These are phyloP conservation scores for Sporodiniella umbellata DNA, from an alignment of 371 early-diverging fungal genomes.

Conservation along the genomic window DNA sequence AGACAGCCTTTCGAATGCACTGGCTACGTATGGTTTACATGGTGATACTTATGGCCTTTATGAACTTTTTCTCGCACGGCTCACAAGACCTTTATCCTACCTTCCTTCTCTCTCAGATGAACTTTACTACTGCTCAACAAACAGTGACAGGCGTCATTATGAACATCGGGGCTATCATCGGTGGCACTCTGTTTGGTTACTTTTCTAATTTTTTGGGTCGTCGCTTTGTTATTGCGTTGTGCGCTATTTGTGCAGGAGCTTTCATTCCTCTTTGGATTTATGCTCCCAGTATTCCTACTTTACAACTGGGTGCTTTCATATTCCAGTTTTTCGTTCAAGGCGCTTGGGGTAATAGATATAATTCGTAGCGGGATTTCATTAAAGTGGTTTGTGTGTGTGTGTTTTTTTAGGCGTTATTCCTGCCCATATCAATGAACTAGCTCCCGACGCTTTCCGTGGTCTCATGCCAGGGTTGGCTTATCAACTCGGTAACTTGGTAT, in stretches of 20 bases:
- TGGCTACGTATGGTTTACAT: constrained; percentile 61
- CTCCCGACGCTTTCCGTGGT: constrained; percentile 63
- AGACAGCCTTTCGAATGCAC: constrained; percentile 46
- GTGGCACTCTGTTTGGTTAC: constrained; percentile 62
- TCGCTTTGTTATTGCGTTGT: constrained; percentile 45
- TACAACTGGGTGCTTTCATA: constrained; percentile 59
- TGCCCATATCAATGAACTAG: constrained; percentile 65
- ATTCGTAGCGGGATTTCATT: too few species aligned
- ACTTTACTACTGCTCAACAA: constrained; percentile 46
- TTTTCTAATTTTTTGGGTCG: constrained; percentile 70
- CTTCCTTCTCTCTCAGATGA: constrained; percentile 55
- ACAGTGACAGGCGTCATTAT: constrained; percentile 61
- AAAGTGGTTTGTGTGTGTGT: too few species aligned
- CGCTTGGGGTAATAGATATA: constrained; percentile 61
- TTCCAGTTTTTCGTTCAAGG: constrained; percentile 67
- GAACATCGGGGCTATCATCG: constrained; percentile 66
- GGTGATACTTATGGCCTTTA: constrained; percentile 56
- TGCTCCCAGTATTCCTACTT: constrained; percentile 38
- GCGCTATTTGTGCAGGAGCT: constrained; percentile 51
- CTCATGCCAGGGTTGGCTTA: constrained; percentile 69
- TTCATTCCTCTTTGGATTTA: constrained; percentile 71
- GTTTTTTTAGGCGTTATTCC: constrained; percentile 49
- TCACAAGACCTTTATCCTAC: constrained; percentile 74
- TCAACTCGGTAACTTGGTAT: constrained; percentile 65
- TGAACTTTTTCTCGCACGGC: constrained; percentile 71